Conservation (phyloP, 2,329 filamentous ascomycete species). For the Fonsecaea pedrosoi region DNA sequence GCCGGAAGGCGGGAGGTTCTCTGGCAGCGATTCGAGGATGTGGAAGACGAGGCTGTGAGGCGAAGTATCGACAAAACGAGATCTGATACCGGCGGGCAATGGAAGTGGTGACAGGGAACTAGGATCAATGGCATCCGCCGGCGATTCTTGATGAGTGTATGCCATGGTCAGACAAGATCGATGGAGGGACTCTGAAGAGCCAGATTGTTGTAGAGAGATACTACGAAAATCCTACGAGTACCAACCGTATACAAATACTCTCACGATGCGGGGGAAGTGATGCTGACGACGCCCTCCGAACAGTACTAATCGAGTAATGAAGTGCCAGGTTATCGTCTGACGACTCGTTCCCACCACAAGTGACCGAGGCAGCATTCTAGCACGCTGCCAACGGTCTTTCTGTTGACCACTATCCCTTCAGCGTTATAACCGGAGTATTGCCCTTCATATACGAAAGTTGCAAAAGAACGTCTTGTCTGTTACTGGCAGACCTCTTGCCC, state of each 20-base stretch:
- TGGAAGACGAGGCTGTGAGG: constrained; percentile 67
- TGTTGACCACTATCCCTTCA: neutral
- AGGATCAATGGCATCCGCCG: constrained; percentile 30
- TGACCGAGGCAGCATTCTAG: neutral
- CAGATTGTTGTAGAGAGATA: neutral
- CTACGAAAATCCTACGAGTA: neutral
- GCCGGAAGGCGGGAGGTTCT: constrained; percentile 15
- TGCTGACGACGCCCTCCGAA: neutral
- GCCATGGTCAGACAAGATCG: constrained; percentile 18
- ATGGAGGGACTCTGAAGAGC: neutral
- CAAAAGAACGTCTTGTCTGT: neutral
- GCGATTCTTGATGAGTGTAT: constrained; percentile 36
- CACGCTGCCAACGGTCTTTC: neutral
- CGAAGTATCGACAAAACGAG: constrained; percentile 63
- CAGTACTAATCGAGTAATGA: neutral
- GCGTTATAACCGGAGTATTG: neutral
- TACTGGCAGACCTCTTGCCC: neutral
- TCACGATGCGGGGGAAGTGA: neutral
- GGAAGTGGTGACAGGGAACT: constrained; percentile 53
- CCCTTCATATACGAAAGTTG: neutral
- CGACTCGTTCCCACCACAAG: neutral
- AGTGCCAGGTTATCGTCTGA: neutral
- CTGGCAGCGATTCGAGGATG: constrained; percentile 41
- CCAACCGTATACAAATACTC: neutral
- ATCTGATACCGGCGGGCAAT: constrained; percentile 62